A percentile compares a stretch with the other conserved stretches of the same genome.
These are phyloP conservation scores for Trichoderma sp. DNA, from an alignment of 2,329 filamentous ascomycete species.

Conservation along the genomic window DNA sequence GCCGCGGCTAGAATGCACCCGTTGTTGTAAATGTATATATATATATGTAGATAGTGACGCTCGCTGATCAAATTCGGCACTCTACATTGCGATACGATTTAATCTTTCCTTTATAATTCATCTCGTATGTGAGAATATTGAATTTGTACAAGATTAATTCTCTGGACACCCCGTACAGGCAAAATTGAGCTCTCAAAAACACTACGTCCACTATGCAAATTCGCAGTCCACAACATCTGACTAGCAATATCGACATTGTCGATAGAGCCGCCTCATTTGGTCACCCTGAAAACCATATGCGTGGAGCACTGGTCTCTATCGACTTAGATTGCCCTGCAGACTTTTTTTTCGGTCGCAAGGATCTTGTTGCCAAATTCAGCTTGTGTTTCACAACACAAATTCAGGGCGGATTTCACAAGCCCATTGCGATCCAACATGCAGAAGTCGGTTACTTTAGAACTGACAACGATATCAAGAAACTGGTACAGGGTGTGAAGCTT, in stretches of 20 bases:
- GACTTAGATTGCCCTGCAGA: not conserved
- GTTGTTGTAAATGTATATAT: not conserved
- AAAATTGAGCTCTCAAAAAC: not conserved
- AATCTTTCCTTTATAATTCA: not conserved
- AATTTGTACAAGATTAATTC: no score
- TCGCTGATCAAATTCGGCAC: not conserved
- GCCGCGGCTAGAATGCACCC: not conserved
- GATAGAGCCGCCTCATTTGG: not conserved
- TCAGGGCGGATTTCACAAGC: not conserved
- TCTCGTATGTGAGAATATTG: no score
- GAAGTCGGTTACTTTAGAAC: not conserved
- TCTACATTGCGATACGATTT: not conserved
- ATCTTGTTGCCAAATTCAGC: not conserved
- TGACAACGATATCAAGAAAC: not conserved
- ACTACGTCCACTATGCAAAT: not conserved
- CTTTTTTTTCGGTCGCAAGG: not conserved
- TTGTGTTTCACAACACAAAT: not conserved
- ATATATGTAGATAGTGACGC: not conserved
- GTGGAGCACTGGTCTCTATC: not conserved
- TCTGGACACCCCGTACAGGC: no score
- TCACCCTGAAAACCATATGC: not conserved
- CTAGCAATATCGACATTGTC: not conserved
- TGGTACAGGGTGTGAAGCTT: no score
- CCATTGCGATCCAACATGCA: not conserved
- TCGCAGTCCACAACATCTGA: not conserved